These are phyloP conservation scores for Pseudonitzschia multiseries DNA, from an alignment of 108 stramenopile species.

Conservation along the genomic window DNA sequence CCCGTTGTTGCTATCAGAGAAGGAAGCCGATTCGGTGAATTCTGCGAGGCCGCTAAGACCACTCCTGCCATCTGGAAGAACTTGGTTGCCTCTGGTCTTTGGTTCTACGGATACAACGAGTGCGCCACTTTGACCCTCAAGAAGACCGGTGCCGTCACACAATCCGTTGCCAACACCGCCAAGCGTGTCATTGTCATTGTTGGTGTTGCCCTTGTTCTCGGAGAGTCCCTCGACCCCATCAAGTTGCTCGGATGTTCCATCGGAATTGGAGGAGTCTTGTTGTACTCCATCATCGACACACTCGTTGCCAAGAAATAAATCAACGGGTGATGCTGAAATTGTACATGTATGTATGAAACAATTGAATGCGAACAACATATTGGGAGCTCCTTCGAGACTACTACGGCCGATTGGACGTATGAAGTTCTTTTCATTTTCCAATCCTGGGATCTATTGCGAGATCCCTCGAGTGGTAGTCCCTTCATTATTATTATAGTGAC, in stretches of 20 bases:
- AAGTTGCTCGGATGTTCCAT: constrained; percentile 90
- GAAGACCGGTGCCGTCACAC: constrained; percentile 93
- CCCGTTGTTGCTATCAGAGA: constrained; percentile 74
- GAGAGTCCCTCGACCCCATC: constrained; percentile 83
- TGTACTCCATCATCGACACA: constrained; percentile 83
- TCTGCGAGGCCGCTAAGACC: constrained; percentile 76
- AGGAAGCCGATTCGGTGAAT: constrained; percentile 77
- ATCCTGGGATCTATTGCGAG: too few species aligned
- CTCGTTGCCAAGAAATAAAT: constrained; percentile 46
- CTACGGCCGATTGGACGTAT: too few species aligned
- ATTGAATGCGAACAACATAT: not conserved
- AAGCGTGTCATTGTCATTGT: constrained; percentile 95
- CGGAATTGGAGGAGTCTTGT: constrained; percentile 92
- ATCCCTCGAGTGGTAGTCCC: too few species aligned
- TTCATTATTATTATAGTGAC: too few species aligned
- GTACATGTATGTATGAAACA: not conserved
- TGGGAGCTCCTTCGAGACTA: not conserved
- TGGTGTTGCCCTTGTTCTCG: constrained; percentile 86
- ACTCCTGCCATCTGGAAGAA: constrained; percentile 77
- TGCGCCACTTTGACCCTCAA: constrained; percentile 92
- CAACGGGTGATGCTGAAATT: not conserved
- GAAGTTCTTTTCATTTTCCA: too few species aligned
- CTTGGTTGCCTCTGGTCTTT: constrained; percentile 87
- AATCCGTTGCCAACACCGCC: constrained; percentile 94
- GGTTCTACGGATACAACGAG: constrained; percentile 96